Percentiles rank a stretch among this genome's conserved stretches.
Conservation (phyloP, 352 stramenopile species). For the Globisporangium spiculum region DNA sequence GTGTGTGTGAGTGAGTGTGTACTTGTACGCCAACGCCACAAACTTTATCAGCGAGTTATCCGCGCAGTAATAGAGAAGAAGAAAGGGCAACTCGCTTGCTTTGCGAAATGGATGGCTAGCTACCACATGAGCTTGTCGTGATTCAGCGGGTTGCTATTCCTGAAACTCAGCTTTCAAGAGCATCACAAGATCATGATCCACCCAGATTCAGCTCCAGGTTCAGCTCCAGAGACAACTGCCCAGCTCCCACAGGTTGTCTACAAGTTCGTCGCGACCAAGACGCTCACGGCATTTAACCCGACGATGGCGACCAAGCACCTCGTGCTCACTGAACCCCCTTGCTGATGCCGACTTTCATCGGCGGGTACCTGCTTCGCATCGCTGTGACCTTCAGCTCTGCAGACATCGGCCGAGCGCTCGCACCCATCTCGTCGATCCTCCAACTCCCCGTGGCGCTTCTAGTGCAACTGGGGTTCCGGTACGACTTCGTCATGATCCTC, state of each 20-base stretch:
- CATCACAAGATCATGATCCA: conserved; percentile 2
- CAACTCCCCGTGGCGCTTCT: conserved; percentile 7
- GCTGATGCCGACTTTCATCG: conserved; percentile 1
- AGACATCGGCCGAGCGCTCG: conserved; percentile 3
- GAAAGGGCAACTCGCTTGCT: too few species aligned
- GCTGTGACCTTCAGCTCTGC: conserved; percentile 2
- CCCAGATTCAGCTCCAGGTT: neutral
- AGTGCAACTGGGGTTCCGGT: conserved; percentile 9
- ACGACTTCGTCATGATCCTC: conserved; percentile 14
- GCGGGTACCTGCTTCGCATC: conserved; percentile 5
- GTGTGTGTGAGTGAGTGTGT: too few species aligned
- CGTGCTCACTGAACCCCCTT: neutral
- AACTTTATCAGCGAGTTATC: too few species aligned
- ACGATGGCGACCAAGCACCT: conserved; percentile 10
- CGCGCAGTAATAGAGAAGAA: too few species aligned
- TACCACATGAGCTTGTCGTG: neutral
- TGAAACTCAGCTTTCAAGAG: neutral
- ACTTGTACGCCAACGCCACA: too few species aligned
- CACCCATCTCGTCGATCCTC: conserved; percentile 8
- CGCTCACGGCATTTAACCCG: conserved; percentile 11
- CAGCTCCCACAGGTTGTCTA: conserved; percentile 2
- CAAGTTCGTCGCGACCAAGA: conserved; percentile 11
- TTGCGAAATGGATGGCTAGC: too few species aligned
- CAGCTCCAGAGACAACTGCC: neutral
- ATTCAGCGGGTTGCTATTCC: neutral